Evolutionary conservation across 257 asterid species (phyloP).

Genomic region (Forsythia viridissima): DNA sequence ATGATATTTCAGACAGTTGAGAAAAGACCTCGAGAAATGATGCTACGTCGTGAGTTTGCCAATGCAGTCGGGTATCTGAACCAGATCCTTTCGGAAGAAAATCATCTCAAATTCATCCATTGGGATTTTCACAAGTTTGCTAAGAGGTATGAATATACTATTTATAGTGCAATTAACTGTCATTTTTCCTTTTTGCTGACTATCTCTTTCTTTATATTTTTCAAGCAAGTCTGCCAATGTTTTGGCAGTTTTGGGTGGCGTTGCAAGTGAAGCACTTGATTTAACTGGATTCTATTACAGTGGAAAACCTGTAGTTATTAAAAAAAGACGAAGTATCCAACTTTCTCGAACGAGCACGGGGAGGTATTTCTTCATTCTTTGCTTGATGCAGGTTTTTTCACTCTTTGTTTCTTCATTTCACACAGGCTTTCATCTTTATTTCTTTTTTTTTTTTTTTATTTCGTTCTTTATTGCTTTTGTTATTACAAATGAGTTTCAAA

Average conservation of each 20-base stretch:
- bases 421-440: no score
- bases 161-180: slow-evolving; percentile 16
- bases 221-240: slow-evolving; percentile 98
- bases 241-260: slow-evolving; percentile 96
- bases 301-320: slow-evolving; percentile 69
- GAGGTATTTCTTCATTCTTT: slow-evolving; percentile 49
- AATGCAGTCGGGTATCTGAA: slow-evolving; percentile 95
- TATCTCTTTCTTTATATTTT: slow-evolving; percentile 29
- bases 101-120: slow-evolving; percentile 84
- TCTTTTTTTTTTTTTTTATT: background rate
- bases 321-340: slow-evolving; percentile 55
- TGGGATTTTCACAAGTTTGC: slow-evolving; percentile 99
- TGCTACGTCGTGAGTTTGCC: slow-evolving; percentile 97
- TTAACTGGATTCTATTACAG: slow-evolving; percentile 92
- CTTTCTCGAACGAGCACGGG: slow-evolving; percentile 81
- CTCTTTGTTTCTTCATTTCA: background rate
- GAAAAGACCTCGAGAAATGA: slow-evolving; percentile 98
- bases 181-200: slow-evolving; percentile 32
- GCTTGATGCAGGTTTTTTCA: background rate
- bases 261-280: slow-evolving; percentile 96
- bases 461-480: background rate
- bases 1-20: slow-evolving; percentile 77
- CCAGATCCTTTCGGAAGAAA: slow-evolving; percentile 82
- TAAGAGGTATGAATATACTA: slow-evolving; percentile 59
- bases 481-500: slow-evolving; percentile 2